Conservation (phyloP, 495 filamentous ascomycete genomes). For the Neurospora africana region DNA sequence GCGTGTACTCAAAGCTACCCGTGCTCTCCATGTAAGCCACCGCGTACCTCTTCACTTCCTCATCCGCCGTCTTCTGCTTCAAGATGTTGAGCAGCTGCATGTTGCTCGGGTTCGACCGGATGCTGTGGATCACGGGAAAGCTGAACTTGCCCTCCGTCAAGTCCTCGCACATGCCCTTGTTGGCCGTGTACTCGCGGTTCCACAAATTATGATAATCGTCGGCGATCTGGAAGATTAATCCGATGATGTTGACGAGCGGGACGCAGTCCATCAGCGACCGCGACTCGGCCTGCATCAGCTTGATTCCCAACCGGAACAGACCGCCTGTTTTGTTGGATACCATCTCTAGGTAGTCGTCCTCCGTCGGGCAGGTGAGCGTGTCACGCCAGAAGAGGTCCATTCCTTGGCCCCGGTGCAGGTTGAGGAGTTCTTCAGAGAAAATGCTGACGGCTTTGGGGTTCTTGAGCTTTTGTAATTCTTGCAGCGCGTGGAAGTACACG, state of each 20-base stretch:
- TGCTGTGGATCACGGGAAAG: constrained; percentile 92
- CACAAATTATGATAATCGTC: constrained; percentile 93
- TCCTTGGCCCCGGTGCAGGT: constrained; percentile 91
- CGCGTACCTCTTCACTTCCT: constrained; percentile 84
- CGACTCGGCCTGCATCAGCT: constrained; percentile 92
- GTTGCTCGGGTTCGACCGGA: constrained; percentile 69
- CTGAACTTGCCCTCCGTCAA: constrained; percentile 97
- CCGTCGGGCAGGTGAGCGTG: constrained; percentile 81
- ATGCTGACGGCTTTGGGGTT: constrained; percentile 65
- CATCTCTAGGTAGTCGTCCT: constrained; percentile 98
- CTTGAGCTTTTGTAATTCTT: constrained; percentile 65
- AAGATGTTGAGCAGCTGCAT: constrained; percentile 83
- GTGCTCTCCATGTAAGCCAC: constrained; percentile 85
- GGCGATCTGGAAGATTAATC: constrained; percentile 90
- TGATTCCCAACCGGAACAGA: constrained; percentile 85
- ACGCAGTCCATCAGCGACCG: constrained; percentile 58
- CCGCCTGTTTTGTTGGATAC: constrained; percentile 97
- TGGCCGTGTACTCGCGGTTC: constrained; percentile 60
- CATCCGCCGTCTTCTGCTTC: constrained; percentile 75
- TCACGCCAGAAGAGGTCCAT: constrained; percentile 98
- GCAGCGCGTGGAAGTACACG: constrained; percentile 83
- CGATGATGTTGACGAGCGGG: constrained; percentile 78
- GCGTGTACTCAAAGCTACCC: constrained; percentile 80
- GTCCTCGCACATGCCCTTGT: constrained; percentile 95
- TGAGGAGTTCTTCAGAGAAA: constrained; percentile 80